Evolutionary conservation across 441 rosid species (phyloP).

Genomic region (Aleurites moluccanus): DNA sequence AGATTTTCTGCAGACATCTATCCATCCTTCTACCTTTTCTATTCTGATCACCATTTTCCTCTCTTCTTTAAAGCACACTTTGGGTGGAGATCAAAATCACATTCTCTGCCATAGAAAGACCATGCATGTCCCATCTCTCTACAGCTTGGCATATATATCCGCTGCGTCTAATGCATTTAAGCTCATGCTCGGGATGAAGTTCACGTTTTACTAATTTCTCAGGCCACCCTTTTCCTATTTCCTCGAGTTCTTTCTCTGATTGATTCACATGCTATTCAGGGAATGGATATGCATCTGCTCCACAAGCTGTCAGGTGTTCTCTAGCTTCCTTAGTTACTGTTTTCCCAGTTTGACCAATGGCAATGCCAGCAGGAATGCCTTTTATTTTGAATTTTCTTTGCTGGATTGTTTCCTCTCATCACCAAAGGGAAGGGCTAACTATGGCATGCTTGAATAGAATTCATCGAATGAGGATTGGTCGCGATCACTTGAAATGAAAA

Average conservation of each 20-base stretch:
- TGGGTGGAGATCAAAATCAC: constrained; percentile 35
- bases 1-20: constrained; percentile 28
- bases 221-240: constrained; percentile 34
- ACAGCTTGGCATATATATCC: constrained; percentile 27
- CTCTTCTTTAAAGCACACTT: constrained; percentile 27
- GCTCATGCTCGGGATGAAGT: constrained; percentile 32
- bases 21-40: constrained; percentile 19
- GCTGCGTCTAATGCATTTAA: constrained; percentile 15
- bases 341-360: constrained; percentile 31
- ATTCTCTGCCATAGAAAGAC: constrained; percentile 24
- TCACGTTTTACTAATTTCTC: constrained; percentile 30
- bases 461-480: constrained; percentile 37
- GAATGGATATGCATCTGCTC: constrained; percentile 43
- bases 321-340: constrained; percentile 29
- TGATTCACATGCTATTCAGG: constrained; percentile 24
- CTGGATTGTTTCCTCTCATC: constrained; percentile 24
- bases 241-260: constrained; percentile 23
- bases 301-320: constrained; percentile 17
- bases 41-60: not conserved
- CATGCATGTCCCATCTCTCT: constrained; percentile 21
- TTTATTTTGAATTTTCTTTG: constrained; percentile 29
- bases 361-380: constrained; percentile 36
- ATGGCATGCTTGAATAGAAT: constrained; percentile 42
- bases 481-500: constrained; percentile 40
- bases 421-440: constrained; percentile 44